Conservation (phyloP, 768 basidiomycete genomes). For the Lactarius psammicola region DNA sequence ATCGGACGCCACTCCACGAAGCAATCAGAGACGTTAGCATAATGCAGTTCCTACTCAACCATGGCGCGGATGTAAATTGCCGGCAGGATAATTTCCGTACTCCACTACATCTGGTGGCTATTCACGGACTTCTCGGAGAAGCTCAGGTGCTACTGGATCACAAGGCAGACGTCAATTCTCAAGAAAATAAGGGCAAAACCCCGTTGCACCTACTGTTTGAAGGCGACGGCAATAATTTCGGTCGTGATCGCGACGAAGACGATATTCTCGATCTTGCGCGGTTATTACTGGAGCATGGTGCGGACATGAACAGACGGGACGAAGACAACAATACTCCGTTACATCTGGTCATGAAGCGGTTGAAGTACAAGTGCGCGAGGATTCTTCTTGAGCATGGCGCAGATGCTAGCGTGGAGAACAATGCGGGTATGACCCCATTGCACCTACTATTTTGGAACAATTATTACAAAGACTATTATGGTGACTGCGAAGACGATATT, state of each 20-base stretch:
- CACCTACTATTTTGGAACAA: background rate
- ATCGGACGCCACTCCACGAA: background rate
- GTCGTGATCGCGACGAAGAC: no score
- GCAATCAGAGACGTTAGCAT: background rate
- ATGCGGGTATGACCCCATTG: background rate
- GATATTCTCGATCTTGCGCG: background rate
- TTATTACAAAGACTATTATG: no score
- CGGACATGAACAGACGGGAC: background rate
- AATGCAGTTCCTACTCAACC: background rate
- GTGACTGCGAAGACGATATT: no score
- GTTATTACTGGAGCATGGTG: background rate
- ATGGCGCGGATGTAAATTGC: background rate
- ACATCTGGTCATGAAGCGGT: background rate
- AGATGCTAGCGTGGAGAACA: background rate
- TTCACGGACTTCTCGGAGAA: background rate
- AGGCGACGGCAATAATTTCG: no score
- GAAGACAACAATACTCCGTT: background rate
- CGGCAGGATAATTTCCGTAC: background rate
- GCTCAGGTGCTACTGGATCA: background rate
- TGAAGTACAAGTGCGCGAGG: background rate
- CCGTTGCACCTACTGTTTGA: background rate
- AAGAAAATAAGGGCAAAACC: background rate
- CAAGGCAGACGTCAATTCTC: background rate
- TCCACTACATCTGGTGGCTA: background rate
- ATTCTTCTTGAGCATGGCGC: background rate